phyloP scores from a whole-genome alignment of 2,329 filamentous ascomycete species.

The Domatiomyces globalis region DNA sequence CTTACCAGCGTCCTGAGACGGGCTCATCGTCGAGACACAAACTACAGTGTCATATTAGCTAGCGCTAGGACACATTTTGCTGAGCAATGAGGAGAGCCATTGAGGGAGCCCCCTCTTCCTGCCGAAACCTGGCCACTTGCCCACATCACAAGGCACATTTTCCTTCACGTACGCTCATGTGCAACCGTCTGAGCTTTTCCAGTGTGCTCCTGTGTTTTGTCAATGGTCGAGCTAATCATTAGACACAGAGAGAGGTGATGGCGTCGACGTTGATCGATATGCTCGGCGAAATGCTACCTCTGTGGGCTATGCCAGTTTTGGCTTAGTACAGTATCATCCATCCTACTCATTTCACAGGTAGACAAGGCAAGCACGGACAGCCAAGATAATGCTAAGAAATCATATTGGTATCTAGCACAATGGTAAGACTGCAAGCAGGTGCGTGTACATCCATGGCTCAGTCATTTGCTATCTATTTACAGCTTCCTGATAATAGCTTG shows the following conservation, averaged over 20 bases:
- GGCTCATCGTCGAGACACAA: not conserved
- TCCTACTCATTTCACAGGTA: no score
- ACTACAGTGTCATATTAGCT: not conserved
- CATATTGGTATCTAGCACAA: not conserved
- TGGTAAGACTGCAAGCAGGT: not conserved
- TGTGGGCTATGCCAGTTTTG: not conserved
- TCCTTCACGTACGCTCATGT: not conserved
- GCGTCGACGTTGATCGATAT: not conserved
- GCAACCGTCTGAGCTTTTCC: not conserved
- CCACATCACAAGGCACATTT: not conserved
- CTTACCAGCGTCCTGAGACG: not conserved
- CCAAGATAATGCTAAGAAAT: not conserved
- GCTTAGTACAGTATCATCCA: not conserved
- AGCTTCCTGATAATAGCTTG: slow-evolving; percentile 68
- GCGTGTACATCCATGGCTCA: not conserved
- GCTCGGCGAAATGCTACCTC: no score
- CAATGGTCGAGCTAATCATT: not conserved
- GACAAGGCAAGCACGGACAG: no score
- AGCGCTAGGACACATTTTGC: not conserved
- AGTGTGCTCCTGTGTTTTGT: not conserved
- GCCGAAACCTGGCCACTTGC: not conserved
- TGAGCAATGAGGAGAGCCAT: not conserved
- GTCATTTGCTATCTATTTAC: slow-evolving; percentile 5
- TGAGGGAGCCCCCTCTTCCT: not conserved
- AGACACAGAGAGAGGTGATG: not conserved